Conservation (phyloP, 768 basidiomycete genomes). For the Hortiboletus campestris region DNA sequence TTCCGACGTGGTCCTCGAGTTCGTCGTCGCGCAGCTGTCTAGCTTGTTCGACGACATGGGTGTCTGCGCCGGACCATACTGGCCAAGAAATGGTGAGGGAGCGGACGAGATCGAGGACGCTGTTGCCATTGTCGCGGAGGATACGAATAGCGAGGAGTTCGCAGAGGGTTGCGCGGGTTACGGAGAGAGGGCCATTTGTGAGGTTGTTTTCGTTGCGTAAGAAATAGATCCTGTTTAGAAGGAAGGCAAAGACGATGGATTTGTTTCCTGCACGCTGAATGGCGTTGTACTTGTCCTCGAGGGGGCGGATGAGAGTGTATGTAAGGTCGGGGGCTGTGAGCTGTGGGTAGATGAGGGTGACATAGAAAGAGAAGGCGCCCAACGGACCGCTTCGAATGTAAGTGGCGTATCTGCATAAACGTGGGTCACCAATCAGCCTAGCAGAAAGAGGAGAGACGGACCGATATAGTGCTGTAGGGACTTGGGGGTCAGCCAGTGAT, state of each 20-base stretch:
- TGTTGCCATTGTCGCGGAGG: slow-evolving; percentile 69
- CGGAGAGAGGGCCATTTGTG: slow-evolving; percentile 65
- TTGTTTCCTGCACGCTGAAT: slow-evolving; percentile 75
- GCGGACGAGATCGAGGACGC: slow-evolving; percentile 65
- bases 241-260: slow-evolving; percentile 83
- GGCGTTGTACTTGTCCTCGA: slow-evolving; percentile 80
- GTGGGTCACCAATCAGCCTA: background rate
- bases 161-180: slow-evolving; percentile 77
- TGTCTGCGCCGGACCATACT: slow-evolving; percentile 74
- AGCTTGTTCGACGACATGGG: slow-evolving; percentile 53
- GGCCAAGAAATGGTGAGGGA: slow-evolving; percentile 78
- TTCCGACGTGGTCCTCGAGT: slow-evolving; percentile 78
- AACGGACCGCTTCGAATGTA: slow-evolving; percentile 70
- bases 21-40: slow-evolving; percentile 67
- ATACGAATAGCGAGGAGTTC: slow-evolving; percentile 85
- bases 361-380: background rate
- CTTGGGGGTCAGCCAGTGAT: slow-evolving; percentile 3
- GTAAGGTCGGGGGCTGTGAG: slow-evolving; percentile 84
- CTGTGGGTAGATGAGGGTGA: slow-evolving; percentile 37
- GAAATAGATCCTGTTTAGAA: slow-evolving; percentile 86
- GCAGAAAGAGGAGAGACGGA: slow-evolving; percentile 26
- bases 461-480: slow-evolving; percentile 67
- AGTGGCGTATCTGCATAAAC: slow-evolving; percentile 73
- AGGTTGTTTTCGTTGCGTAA: slow-evolving; percentile 67
- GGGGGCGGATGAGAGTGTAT: slow-evolving; percentile 84